Conservation (phyloP, 140 eudicot species). For the Oenanthe javanica region DNA sequence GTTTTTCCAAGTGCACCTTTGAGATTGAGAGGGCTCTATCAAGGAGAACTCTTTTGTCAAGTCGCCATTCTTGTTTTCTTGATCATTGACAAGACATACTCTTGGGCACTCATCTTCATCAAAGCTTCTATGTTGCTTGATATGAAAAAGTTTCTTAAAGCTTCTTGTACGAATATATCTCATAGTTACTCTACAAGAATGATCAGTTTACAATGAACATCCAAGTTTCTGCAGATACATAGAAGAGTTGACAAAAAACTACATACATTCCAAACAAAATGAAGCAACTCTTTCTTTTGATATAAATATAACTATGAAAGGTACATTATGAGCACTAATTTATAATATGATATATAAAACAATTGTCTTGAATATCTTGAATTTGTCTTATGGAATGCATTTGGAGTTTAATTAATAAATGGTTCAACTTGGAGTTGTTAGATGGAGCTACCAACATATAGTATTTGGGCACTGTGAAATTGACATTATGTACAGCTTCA, state of each 20-base stretch:
- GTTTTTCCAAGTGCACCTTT: constrained; percentile 83
- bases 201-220: not conserved
- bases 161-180: constrained; percentile 77
- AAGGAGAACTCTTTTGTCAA: not conserved
- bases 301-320: not conserved
- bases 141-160: constrained; percentile 65
- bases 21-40: constrained; percentile 23
- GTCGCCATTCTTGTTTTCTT: constrained; percentile 27
- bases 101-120: constrained; percentile 38
- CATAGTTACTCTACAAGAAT: constrained; percentile 27
- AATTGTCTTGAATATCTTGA: not conserved
- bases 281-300: not conserved
- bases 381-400: not conserved
- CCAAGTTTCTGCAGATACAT: not conserved
- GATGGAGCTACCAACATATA: not conserved
- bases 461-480: not conserved
- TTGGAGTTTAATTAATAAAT: not conserved
- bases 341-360: not conserved
- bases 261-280: not conserved
- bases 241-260: not conserved
- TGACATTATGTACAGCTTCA: not conserved
- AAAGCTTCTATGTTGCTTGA: constrained; percentile 53
- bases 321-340: not conserved
- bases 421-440: constrained; percentile 1
- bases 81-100: constrained; percentile 25